Base-by-base conservation (phyloP, 768 basidiomycete species). In the Cystofilobasidium macerans region DNA sequence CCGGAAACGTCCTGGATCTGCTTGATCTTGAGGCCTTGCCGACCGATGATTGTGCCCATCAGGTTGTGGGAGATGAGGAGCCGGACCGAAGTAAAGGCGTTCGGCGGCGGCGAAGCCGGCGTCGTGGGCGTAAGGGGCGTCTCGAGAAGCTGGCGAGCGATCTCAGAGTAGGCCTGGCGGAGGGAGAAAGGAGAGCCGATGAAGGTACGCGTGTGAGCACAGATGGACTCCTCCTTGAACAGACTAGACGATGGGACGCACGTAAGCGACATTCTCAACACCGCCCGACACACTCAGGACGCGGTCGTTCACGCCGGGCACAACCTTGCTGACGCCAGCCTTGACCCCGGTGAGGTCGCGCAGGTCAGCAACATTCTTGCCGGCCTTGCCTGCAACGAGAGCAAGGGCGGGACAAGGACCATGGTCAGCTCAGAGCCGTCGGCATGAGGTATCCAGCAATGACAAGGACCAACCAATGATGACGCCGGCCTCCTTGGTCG, bases 1-100 rank as follows among this genome's bases (percentile, higher is more conserved):
- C 92, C 91, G 43, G 94, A 94, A 56, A 82, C 79, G 77, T 97
- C 94, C 76, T 99, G 95, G 75, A 99, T 98, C 73, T 91, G 88
- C 80, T 98, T 97, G 78, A 99, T 98, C 84, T 95, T 97, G 76
- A 89, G 84, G 71, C 95, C 95, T 62, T 80, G 87, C 70, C 93
- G 87, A 71, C 95, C 95, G 72, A 98, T 97, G 79, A 99, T 88
- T 68, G 90, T 92, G 61, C 95, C 95, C 95, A 99, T 99, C 71
- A 99, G 82, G 78, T 97, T 94, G 80, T 99, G 95, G 53, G 92
- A 94, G 80, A 99, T 92, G 73, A 99, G 82, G 71, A 99, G 90
- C 68, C 92, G 89, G 77, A 99, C 86, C 69, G 92, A 89, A 66
- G 92, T 92, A 77, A 87, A 85, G 60, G 82, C 78, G 26, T 73